A percentile compares a stretch with the other conserved stretches of the same genome.
Conservation (phyloP, 306 rosid genomes). For the Erythrophleum fordii region DNA sequence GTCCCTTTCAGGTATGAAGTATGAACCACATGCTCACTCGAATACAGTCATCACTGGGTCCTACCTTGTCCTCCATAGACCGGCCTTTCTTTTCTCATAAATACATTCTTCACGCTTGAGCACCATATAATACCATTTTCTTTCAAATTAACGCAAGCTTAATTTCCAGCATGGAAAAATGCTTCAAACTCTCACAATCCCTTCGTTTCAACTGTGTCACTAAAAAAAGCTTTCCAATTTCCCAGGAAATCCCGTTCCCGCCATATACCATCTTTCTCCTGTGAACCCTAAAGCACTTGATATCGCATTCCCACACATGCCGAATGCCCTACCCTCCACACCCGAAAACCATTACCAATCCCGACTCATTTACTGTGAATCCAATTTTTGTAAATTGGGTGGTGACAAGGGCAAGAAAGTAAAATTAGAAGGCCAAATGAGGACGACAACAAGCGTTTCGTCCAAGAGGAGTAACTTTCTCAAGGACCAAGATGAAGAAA, state of each 20-base stretch:
- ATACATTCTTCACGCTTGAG: neutral
- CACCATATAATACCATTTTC: neutral
- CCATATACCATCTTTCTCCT: slow-evolving; percentile 53
- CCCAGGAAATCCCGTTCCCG: slow-evolving; percentile 54
- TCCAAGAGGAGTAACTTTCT: slow-evolving; percentile 36
- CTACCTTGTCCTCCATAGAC: slow-evolving; percentile 23
- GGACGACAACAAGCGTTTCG: slow-evolving; percentile 21
- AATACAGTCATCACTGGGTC: slow-evolving; percentile 41
- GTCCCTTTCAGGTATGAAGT: slow-evolving; percentile 30
- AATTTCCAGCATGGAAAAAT: slow-evolving; percentile 51
- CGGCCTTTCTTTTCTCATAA: slow-evolving; percentile 54
- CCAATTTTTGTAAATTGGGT: slow-evolving; percentile 1
- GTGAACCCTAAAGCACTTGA: slow-evolving; percentile 50
- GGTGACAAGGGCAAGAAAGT: slow-evolving; percentile 24
- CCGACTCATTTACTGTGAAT: slow-evolving; percentile 17
- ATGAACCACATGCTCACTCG: slow-evolving; percentile 36
- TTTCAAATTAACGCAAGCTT: neutral
- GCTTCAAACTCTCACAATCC: slow-evolving; percentile 64
- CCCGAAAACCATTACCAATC: slow-evolving; percentile 46
- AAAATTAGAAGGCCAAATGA: slow-evolving; percentile 25
- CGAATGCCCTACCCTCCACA: slow-evolving; percentile 50
- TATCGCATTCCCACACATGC: slow-evolving; percentile 33
- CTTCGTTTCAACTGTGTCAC: slow-evolving; percentile 74
- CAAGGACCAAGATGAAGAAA: slow-evolving; percentile 40
- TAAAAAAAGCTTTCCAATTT: slow-evolving; percentile 49